Conservation (phyloP, 1,139 yeast species). For the Sugiyamaella novakii region DNA sequence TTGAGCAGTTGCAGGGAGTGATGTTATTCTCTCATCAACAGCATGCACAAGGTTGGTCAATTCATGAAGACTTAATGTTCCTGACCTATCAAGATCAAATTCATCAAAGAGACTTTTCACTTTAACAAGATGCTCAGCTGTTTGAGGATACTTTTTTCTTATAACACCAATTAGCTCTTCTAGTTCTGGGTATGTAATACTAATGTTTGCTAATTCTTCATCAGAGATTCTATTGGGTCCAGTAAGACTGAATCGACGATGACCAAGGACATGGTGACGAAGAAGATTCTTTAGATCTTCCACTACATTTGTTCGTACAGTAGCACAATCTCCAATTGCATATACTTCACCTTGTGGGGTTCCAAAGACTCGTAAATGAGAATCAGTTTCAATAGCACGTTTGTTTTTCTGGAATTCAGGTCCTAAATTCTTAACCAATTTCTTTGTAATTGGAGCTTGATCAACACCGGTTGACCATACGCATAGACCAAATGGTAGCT, state of each 20-base stretch:
- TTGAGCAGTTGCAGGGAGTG: slow-evolving; percentile 70
- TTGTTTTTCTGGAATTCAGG: slow-evolving; percentile 53
- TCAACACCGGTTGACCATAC: slow-evolving; percentile 73
- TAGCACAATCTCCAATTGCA: slow-evolving; percentile 69
- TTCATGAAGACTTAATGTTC: slow-evolving; percentile 53
- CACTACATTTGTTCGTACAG: slow-evolving; percentile 59
- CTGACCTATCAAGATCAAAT: slow-evolving; percentile 51
- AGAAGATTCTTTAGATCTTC: slow-evolving; percentile 51
- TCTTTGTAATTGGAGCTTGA: slow-evolving; percentile 57
- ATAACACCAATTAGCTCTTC: slow-evolving; percentile 48
- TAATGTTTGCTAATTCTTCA: slow-evolving; percentile 47
- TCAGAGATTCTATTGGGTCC: slow-evolving; percentile 34
- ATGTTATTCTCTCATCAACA: slow-evolving; percentile 61
- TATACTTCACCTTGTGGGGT: slow-evolving; percentile 63
- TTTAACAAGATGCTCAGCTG: slow-evolving; percentile 56
- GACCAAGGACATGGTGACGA: slow-evolving; percentile 33
- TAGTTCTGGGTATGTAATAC: slow-evolving; percentile 51
- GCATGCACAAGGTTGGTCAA: slow-evolving; percentile 52
- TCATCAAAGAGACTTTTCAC: slow-evolving; percentile 54
- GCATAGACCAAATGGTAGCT: slow-evolving; percentile 61
- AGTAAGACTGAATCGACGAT: slow-evolving; percentile 30
- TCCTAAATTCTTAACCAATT: slow-evolving; percentile 49
- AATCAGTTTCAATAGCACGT: slow-evolving; percentile 66
- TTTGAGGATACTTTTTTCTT: slow-evolving; percentile 56
- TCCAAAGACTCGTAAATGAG: slow-evolving; percentile 64